These are phyloP conservation scores for Cyberlindnera lachancei DNA, from an alignment of 805 yeast species.

Conservation along the genomic window DNA sequence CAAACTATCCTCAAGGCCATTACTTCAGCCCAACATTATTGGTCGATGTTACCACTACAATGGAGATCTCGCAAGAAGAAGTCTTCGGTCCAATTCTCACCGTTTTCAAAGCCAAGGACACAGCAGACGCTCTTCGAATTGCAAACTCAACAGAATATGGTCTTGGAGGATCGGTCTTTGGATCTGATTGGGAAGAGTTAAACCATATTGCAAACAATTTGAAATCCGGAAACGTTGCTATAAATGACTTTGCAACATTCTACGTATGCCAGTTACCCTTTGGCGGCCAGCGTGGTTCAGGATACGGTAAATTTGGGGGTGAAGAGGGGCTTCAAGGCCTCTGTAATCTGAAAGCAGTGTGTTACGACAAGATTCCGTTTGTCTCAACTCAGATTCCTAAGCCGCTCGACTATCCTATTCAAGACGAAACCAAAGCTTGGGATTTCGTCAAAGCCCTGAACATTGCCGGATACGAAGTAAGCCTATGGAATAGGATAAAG, in stretches of 20 bases:
- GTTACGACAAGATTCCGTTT: conserved; percentile 75
- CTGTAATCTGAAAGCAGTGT: conserved; percentile 80
- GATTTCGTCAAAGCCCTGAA: conserved; percentile 74
- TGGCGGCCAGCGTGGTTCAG: conserved; percentile 90
- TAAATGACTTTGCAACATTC: conserved; percentile 95
- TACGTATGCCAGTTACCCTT: conserved; percentile 95
- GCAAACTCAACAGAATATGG: conserved; percentile 88
- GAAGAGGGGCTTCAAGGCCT: conserved; percentile 92
- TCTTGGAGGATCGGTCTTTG: conserved; percentile 87
- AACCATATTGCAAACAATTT: conserved; percentile 56
- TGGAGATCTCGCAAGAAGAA: conserved; percentile 82
- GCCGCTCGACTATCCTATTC: conserved; percentile 87
- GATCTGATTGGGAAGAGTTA: conserved; percentile 49
- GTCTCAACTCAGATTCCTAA: conserved; percentile 80
- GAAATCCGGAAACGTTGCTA: conserved; percentile 87
- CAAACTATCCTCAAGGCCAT: conserved; percentile 92
- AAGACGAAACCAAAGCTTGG: conserved; percentile 81
- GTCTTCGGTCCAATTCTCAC: conserved; percentile 91
- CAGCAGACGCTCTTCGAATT: conserved; percentile 61
- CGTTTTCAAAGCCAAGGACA: conserved; percentile 61
- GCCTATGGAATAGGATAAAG: conserved; percentile 61
- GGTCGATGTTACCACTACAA: conserved; percentile 67
- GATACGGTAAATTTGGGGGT: conserved; percentile 97
- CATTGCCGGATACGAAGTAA: conserved; percentile 72
- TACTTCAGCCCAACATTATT: conserved; percentile 87